Base-by-base conservation (phyloP, 192 early-diverging fungal species). In the Coemansia sp. region DNA sequence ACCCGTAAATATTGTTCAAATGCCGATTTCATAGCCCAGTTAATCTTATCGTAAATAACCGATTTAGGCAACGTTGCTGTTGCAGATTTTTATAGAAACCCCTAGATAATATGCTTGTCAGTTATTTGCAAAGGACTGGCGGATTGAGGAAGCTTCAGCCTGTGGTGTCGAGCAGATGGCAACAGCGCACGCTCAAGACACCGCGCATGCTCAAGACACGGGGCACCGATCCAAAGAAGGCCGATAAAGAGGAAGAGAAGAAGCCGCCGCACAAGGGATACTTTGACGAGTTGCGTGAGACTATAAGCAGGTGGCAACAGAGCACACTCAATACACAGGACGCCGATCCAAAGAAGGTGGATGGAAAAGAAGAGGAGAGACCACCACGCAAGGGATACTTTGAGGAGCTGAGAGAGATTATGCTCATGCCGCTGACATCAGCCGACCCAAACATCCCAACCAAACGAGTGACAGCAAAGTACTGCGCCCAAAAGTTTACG, bases 351-450 rank as follows among this genome's bases (percentile, higher is more conserved):
- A 31, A 6, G 12, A 60, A 60, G 40, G 9, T 1, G 18, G 46
- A 24, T 31, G 5, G 17, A 44, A 42, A 53, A 36, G 34, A 46
- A 18, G 37, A 36, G 36, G 25, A 20, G 26, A 11, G 58, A 38
- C 34, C 56, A 44, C 18, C 57, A 14, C 58, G 54, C 23, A 47
- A 36, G 44, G 59, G 44, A 4, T 79, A 79, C 58, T 48, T 79
- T 8, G 67, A 79, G 46, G 58, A 67, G 4, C 46, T 70, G 21
- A 64, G 61, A 36, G 76, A 79, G 9, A 79, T 79, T 28, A 63
- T 79, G 53, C 63, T 61, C 52, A 70, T 79, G 76, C 76, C 70
- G 23, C 46, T 42, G 44, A 79, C 76, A 4, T 73, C 76, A 21
- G 76, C 76, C 1, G 71, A 79, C 42, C 61, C 76, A 26, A 61